phyloP scores from a whole-genome alignment of 1,284 basidiomycete genomes.

The Lignosus rhinocerotis region DNA sequence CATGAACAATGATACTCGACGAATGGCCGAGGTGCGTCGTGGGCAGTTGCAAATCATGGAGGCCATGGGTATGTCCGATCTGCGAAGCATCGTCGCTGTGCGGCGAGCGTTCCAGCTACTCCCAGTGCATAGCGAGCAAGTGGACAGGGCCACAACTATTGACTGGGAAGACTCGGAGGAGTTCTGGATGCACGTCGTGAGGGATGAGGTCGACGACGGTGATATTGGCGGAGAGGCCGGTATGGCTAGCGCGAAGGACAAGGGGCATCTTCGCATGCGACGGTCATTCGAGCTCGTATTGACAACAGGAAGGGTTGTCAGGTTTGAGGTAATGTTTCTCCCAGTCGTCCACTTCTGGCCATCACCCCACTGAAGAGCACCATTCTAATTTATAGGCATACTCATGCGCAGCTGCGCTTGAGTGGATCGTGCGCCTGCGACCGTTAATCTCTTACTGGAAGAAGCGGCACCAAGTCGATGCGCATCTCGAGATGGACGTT shows the following conservation, averaged over 20 bases:
- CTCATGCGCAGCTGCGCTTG: constrained; percentile 63
- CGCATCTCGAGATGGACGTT: constrained; percentile 78
- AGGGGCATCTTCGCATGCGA: constrained; percentile 52
- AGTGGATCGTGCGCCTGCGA: constrained; percentile 78
- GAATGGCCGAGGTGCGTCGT: constrained; percentile 56
- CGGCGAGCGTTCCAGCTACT: constrained; percentile 58
- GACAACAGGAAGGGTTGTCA: constrained; percentile 64
- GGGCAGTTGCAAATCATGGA: constrained; percentile 67
- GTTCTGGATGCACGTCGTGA: constrained; percentile 41
- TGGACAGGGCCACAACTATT: constrained; percentile 24
- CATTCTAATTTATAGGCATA: constrained; percentile 46
- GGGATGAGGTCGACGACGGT: constrained; percentile 49
- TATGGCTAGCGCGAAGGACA: constrained; percentile 45
- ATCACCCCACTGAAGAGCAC: neutral
- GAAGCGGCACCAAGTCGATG: constrained; percentile 66
- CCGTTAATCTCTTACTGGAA: constrained; percentile 77
- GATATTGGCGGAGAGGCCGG: constrained; percentile 72
- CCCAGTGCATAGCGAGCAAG: constrained; percentile 40
- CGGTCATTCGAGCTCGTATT: constrained; percentile 80
- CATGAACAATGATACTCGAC: constrained; percentile 39
- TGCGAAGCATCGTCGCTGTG: constrained; percentile 65
- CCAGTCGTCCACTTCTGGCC: neutral
- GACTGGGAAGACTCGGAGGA: constrained; percentile 39
- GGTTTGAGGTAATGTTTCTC: constrained; percentile 63
- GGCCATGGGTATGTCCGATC: constrained; percentile 67